Evolutionary conservation across 352 stramenopile species (phyloP), one percentile per base, ranked within the genome.

Genomic region (Phytophthora pini): DNA sequence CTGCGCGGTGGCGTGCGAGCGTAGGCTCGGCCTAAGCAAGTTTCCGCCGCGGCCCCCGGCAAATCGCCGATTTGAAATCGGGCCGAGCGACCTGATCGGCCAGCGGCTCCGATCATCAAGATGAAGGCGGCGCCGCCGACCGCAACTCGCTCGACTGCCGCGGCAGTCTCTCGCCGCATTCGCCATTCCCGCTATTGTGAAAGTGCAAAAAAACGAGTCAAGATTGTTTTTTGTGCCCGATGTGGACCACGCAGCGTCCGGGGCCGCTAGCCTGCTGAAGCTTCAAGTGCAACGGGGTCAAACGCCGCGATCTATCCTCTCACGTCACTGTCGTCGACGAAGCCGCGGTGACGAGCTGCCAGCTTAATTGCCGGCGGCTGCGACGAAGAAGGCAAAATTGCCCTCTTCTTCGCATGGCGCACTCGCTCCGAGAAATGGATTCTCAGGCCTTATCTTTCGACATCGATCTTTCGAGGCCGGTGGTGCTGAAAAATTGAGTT

Each of bases 91-190:
- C 58, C 60, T 68, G 60, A 50, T 68, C 60, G 50, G 58, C 46
- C 39, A 12, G 13, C 6, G 31, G 53, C 15, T 53, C 60, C 62
- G 56, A 70, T 70, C 62, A 70, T 70, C 62, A 70, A 70, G 62
- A 65, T 65, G 55, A 46, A 55, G 48, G 29, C 41, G 44, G 32
- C 46, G 26, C 36, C 29, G 2, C 44, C 22, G 43, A 13, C 43
- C 17, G 38, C 55, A 41, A 39, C 17, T 41, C 47, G n/a, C 38
- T 43, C 38, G n/a, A n/a, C 31, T 7, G 7, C 31, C 31, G 9
- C 13, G 22, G 24, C 29, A 36, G 48, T 59, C 45, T 63, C 53
- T 68, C 47, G 61, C 47, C 59, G 34, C 61, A 51, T 53, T 68
- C 52, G 61, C 44, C 48, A 52, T 48, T 68, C 53, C 61, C 61